Percentiles rank a stretch among this genome's conserved stretches.
phyloP scores from a whole-genome alignment of 352 stramenopile genomes.

The Salisapilia sapeloensis region DNA sequence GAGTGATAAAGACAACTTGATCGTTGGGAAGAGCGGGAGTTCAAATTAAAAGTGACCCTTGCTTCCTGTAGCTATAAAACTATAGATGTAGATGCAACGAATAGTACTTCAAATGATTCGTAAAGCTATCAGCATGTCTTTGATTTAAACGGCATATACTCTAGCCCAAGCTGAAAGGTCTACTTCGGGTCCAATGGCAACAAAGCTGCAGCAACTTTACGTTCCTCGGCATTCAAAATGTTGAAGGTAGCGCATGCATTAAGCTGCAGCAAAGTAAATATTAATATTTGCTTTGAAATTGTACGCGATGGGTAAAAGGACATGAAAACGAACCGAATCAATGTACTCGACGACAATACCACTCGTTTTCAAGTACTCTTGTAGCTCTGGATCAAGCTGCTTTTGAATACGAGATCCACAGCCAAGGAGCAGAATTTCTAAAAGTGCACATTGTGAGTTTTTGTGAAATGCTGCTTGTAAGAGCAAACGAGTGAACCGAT shows the following conservation, averaged over 20 bases:
- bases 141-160: no score
- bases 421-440: constrained; percentile 70
- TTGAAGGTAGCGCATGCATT: constrained; percentile 84
- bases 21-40: no score
- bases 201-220: constrained; percentile 61
- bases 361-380: constrained; percentile 63
- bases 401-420: constrained; percentile 47
- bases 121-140: no score
- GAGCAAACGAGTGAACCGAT: constrained; percentile 17
- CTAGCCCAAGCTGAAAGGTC: neutral
- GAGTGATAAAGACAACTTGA: no score
- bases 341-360: constrained; percentile 78
- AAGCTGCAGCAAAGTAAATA: constrained; percentile 6
- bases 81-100: no score
- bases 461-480: neutral
- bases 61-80: no score
- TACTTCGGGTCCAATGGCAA: constrained; percentile 43
- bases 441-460: neutral
- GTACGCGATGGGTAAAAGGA: neutral
- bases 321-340: constrained; percentile 22
- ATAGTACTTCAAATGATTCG: no score
- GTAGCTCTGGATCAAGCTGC: constrained; percentile 32
- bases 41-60: no score
- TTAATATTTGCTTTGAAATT: neutral
- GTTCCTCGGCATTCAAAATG: constrained; percentile 83